Conservation (phyloP, 139 green algal species). For the Spirogloea muscicola region DNA sequence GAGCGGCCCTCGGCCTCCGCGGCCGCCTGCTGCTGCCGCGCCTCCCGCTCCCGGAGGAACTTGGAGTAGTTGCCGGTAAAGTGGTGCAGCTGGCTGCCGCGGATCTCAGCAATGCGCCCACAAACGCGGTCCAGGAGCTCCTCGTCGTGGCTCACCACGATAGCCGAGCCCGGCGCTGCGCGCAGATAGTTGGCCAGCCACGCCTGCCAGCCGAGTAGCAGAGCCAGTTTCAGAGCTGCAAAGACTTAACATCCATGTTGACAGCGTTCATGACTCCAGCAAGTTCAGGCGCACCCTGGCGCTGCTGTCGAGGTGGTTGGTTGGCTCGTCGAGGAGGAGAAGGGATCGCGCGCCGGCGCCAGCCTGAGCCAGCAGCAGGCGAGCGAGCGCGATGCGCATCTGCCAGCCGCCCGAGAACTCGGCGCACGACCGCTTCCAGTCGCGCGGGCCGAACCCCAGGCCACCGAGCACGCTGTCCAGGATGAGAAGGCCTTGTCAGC, state of each 20-base stretch:
- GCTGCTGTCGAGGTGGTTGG: conserved; percentile 81
- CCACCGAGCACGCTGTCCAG: conserved; percentile 51
- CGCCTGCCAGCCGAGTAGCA: no score
- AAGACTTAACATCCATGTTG: no score
- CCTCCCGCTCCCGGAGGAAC: conserved; percentile 60
- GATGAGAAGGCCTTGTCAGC: no score
- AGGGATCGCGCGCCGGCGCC: conserved; percentile 53
- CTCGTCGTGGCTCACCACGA: conserved; percentile 72
- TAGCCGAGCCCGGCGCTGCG: conserved; percentile 44
- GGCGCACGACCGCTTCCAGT: conserved; percentile 51
- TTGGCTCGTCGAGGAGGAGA: conserved; percentile 74
- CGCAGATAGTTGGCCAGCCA: conserved; percentile 67
- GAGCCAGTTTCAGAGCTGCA: no score
- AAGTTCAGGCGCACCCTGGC: conserved; percentile 30
- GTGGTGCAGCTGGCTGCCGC: conserved; percentile 59
- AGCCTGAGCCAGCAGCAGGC: conserved; percentile 63
- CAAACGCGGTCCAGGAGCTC: conserved; percentile 56
- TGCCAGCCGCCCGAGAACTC: conserved; percentile 69
- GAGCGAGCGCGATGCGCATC: conserved; percentile 74
- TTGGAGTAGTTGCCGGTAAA: conserved; percentile 62
- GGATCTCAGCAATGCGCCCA: conserved; percentile 48
- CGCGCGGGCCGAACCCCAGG: conserved; percentile 43
- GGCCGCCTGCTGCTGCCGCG: conserved; percentile 45
- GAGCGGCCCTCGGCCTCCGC: conserved; percentile 51
- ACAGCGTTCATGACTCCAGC: no score